phyloP scores from a whole-genome alignment of 2,329 filamentous ascomycete species.

The Colletotrichum siamense region DNA sequence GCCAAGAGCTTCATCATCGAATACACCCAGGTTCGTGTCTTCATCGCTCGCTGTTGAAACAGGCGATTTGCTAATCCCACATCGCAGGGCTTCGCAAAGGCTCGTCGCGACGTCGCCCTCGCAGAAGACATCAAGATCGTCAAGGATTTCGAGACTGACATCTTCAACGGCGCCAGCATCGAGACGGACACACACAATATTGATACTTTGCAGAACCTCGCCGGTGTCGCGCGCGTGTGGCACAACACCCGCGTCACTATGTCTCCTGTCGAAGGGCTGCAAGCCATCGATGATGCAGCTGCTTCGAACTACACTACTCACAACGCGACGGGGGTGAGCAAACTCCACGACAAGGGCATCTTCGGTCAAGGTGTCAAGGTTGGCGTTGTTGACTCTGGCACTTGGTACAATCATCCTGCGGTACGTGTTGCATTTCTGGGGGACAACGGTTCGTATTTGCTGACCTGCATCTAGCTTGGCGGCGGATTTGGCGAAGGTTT shows the following conservation, averaged over 20 bases:
- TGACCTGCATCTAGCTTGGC: conserved; percentile 38
- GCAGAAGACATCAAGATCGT: conserved; percentile 11
- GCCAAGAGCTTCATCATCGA: conserved; percentile 23
- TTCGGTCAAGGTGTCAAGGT: conserved; percentile 41
- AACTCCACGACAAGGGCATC: conserved; percentile 40
- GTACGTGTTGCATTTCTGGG: conserved; percentile 21
- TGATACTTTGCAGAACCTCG: conserved; percentile 35
- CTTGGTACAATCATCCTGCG: conserved; percentile 43
- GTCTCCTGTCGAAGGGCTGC: background rate
- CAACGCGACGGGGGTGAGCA: conserved; percentile 42
- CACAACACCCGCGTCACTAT: conserved; percentile 16
- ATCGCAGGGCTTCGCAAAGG: background rate
- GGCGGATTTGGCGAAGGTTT: conserved; percentile 52
- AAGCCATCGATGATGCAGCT: background rate
- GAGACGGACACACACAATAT: conserved; percentile 36
- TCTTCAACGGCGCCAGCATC: conserved; percentile 39
- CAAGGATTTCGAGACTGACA: conserved; percentile 24
- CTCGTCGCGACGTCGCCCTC: conserved; percentile 6
- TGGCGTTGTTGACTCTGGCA: conserved; percentile 43
- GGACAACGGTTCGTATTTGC: accelerated
- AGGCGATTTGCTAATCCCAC: too few relatives aligned
- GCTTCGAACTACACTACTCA: conserved; percentile 39
- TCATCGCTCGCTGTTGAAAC: background rate
- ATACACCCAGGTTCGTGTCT: background rate
- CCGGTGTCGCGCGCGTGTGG: conserved; percentile 43